Percentiles rank a stretch among this genome's conserved stretches.
Evolutionary conservation across 176 grass and related monocot genomes (phyloP).

Genomic region (Bromus sterilis): DNA sequence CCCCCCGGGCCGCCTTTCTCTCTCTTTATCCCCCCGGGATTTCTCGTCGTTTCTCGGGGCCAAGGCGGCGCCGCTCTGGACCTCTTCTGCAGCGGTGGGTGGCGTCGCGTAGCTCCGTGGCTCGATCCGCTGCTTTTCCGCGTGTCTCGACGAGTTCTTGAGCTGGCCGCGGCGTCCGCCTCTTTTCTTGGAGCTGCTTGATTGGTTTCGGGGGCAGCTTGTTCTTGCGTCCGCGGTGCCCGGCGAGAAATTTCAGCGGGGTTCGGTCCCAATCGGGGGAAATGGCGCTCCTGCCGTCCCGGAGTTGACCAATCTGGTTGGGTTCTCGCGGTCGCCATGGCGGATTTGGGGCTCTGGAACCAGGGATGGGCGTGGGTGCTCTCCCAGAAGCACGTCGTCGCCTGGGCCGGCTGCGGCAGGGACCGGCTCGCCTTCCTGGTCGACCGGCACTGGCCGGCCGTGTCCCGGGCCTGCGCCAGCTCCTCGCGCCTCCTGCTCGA

Average conservation of each 20-base stretch:
- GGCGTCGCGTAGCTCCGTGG: neutral
- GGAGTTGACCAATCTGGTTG: conserved; percentile 12
- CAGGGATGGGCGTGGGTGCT: conserved; percentile 84
- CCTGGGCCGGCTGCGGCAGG: conserved; percentile 36
- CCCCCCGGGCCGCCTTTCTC: conserved; percentile 7
- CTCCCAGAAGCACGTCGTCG: conserved; percentile 63
- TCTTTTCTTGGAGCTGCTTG: conserved; percentile 10
- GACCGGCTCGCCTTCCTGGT: conserved; percentile 60
- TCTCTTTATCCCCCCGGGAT: neutral
- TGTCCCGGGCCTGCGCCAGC: conserved; percentile 46
- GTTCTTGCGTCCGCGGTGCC: neutral
- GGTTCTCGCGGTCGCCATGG: conserved; percentile 29
- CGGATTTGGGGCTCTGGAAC: conserved; percentile 81
- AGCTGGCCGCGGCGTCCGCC: neutral
- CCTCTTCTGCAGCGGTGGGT: neutral
- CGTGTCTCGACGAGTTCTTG: conserved; percentile 9
- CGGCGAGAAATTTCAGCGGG: neutral
- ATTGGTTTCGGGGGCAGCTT: neutral
- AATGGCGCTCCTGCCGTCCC: neutral
- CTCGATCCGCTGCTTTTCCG: conserved; percentile 14
- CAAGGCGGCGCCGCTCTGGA: neutral
- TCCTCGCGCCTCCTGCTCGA: conserved; percentile 42
- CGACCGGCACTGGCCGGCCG: conserved; percentile 88
- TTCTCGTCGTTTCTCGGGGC: conserved; percentile 21
- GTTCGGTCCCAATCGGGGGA: neutral